A percentile compares a stretch with the other conserved stretches of the same genome.
These are phyloP conservation scores for Suillus sp. DNA, from an alignment of 768 basidiomycete genomes.

Conservation along the genomic window DNA sequence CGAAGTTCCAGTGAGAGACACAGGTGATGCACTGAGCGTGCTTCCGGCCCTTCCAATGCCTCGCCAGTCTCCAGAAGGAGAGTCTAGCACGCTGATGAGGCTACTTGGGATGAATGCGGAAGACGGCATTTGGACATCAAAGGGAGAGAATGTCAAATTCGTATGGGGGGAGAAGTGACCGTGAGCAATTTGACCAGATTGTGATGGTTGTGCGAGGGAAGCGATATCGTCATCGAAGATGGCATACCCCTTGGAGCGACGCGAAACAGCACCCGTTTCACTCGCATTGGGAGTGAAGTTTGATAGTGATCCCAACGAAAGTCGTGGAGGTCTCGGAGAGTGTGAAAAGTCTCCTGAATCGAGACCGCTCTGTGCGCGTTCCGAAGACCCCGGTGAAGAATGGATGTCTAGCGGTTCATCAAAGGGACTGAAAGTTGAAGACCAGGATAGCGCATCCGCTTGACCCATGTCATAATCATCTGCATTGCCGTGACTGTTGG, in stretches of 20 bases:
- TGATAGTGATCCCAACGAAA: constrained; percentile 35
- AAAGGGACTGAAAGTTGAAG: constrained; percentile 36
- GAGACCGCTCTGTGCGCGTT: constrained; percentile 13
- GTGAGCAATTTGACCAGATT: constrained; percentile 18
- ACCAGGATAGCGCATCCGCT: constrained; percentile 23
- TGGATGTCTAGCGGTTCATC: constrained; percentile 24
- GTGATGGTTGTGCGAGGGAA: constrained; percentile 26
- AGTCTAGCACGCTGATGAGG: constrained; percentile 47
- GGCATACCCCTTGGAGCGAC: constrained; percentile 41
- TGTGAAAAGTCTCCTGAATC: constrained; percentile 20
- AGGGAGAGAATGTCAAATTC: constrained; percentile 52
- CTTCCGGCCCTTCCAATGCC: constrained; percentile 21
- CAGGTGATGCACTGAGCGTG: constrained; percentile 42
- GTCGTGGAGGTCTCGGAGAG: constrained; percentile 32
- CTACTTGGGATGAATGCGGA: constrained; percentile 57
- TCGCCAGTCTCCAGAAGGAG: constrained; percentile 61
- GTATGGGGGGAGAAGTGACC: constrained; percentile 22
- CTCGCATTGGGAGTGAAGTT: constrained; percentile 22
- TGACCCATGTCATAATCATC: constrained; percentile 17
- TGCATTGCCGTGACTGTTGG: constrained; percentile 14
- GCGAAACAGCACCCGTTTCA: constrained; percentile 19
- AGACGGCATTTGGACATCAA: constrained; percentile 46
- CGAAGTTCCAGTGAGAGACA: constrained; percentile 38
- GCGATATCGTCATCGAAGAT: constrained; percentile 45
- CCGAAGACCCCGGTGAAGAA: constrained; percentile 19